phyloP scores from a whole-genome alignment of 1,284 basidiomycete species.

The Singerocomus inundabilis region DNA sequence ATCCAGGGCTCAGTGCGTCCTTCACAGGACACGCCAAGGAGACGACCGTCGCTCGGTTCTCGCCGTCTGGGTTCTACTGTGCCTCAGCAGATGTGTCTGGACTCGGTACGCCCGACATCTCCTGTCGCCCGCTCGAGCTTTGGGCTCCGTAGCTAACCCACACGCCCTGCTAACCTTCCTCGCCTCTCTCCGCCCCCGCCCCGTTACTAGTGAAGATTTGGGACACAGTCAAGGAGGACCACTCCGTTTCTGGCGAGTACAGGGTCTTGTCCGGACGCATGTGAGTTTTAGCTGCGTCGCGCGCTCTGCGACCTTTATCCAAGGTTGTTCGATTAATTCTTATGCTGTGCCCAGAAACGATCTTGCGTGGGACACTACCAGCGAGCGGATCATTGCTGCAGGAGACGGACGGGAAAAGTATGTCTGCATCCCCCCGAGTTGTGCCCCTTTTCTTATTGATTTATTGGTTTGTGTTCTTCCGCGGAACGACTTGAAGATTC shows the following conservation, averaged over 20 bases:
- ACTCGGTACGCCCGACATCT: conserved; percentile 51
- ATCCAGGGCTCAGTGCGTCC: conserved; percentile 53
- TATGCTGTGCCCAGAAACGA: conserved; percentile 63
- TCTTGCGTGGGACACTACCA: conserved; percentile 95
- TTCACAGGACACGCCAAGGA: conserved; percentile 84
- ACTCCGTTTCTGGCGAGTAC: conserved; percentile 82
- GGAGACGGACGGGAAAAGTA: conserved; percentile 92
- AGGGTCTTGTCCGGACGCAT: conserved; percentile 82
- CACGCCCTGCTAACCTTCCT: background rate
- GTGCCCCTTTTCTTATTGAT: background rate
- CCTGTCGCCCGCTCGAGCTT: background rate
- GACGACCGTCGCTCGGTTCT: conserved; percentile 87
- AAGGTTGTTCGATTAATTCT: background rate
- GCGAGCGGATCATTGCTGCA: conserved; percentile 94
- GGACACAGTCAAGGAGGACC: conserved; percentile 91
- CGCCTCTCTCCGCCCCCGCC: background rate
- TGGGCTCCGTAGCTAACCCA: background rate
- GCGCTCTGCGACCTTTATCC: background rate
- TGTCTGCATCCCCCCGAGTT: conserved; percentile 21
- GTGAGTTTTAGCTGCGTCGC: conserved; percentile 40
- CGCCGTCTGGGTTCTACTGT: conserved; percentile 93
- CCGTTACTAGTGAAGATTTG: conserved; percentile 73
- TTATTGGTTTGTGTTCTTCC: background rate
- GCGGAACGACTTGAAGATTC: conserved; percentile 53
- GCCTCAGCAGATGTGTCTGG: conserved; percentile 85